Percentiles rank a stretch among this genome's conserved stretches.
These are phyloP conservation scores for Populus nigra DNA, from an alignment of 345 rosid species.

Conservation along the genomic window DNA sequence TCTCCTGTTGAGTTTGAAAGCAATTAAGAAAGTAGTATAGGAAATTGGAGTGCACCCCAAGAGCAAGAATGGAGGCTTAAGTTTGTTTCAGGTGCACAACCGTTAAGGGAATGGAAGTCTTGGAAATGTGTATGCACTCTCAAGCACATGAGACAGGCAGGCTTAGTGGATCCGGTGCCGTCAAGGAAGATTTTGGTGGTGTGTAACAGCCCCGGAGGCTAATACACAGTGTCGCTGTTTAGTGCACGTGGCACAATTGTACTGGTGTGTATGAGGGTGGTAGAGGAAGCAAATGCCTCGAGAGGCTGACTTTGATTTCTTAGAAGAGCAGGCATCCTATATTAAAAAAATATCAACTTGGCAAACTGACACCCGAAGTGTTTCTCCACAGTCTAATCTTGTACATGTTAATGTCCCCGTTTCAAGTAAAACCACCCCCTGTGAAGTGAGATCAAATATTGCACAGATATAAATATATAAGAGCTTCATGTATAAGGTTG, in stretches of 20 bases:
- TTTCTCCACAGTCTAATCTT: not conserved
- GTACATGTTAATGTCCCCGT: not conserved
- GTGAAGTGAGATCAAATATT: not conserved
- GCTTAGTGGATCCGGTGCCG: constrained; percentile 34
- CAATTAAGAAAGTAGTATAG: not conserved
- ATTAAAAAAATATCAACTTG: not conserved
- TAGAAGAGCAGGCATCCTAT: constrained; percentile 29
- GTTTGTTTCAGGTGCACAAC: not conserved
- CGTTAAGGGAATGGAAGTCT: constrained; percentile 1
- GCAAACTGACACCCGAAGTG: not conserved
- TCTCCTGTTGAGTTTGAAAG: not conserved
- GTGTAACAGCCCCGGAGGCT: constrained; percentile 35
- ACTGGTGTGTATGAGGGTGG: constrained; percentile 24
- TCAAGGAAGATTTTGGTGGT: constrained; percentile 28
- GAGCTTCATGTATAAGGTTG: not conserved
- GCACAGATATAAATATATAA: not conserved
- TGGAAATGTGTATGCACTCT: constrained; percentile 23
- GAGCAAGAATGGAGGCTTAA: constrained; percentile 14
- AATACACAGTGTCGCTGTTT: constrained; percentile 41
- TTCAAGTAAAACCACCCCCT: not conserved
- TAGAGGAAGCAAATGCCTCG: constrained; percentile 52
- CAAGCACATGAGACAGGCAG: constrained; percentile 35
- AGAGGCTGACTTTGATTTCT: constrained; percentile 23
- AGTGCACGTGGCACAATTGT: constrained; percentile 2
- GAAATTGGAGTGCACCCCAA: not conserved